A percentile compares a stretch with the other conserved stretches of the same genome.
phyloP scores from a whole-genome alignment of 108 stramenopile genomes.

The Nitzschia palea region DNA sequence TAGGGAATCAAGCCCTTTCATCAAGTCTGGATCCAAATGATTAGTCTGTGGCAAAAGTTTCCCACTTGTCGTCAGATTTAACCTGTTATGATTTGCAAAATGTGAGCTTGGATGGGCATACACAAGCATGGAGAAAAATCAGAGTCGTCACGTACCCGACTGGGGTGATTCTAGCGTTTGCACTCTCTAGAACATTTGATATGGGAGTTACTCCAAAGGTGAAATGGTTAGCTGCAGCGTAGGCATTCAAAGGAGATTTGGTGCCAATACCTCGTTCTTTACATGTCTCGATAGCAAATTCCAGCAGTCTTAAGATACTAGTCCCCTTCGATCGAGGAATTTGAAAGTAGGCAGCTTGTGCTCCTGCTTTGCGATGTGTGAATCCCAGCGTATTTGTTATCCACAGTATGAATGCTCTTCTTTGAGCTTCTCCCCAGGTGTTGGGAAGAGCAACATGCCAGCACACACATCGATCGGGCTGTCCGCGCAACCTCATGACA shows the following conservation, averaged over 20 bases:
- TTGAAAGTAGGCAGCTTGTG: slow-evolving; percentile 34
- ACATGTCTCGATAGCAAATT: slow-evolving; percentile 23
- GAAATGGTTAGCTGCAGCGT: background rate
- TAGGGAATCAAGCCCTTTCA: slow-evolving; percentile 12
- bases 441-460: slow-evolving; percentile 63
- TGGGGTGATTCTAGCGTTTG: no score
- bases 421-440: slow-evolving; percentile 47
- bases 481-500: slow-evolving; percentile 40
- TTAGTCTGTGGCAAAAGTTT: background rate
- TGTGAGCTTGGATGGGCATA: background rate
- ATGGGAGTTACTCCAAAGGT: background rate
- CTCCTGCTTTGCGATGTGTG: slow-evolving; percentile 55
- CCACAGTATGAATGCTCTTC: slow-evolving; percentile 60
- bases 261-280: slow-evolving; percentile 21
- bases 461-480: slow-evolving; percentile 32
- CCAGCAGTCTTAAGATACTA: slow-evolving; percentile 23
- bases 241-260: background rate
- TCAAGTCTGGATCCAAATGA: slow-evolving; percentile 5
- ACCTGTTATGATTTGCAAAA: background rate
- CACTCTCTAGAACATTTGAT: no score
- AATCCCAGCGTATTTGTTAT: slow-evolving; percentile 55
- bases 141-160: background rate
- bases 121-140: no score
- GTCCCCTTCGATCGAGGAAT: slow-evolving; percentile 37
- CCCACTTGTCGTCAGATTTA: background rate